Conservation (phyloP, 768 basidiomycete species). For the Leccinum barrowsii region DNA sequence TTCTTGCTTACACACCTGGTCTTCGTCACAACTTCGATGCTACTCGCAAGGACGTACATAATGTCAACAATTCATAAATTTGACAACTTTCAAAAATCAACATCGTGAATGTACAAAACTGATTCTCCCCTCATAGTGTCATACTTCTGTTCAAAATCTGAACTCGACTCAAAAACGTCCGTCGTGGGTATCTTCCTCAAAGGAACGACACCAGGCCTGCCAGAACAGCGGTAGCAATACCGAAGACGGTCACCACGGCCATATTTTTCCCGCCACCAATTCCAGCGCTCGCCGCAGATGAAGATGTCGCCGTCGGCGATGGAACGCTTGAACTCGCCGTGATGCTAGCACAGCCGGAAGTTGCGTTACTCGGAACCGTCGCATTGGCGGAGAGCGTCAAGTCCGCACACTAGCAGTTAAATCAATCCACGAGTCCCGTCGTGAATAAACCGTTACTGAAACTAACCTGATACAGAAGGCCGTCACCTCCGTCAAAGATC, state of each 20-base stretch:
- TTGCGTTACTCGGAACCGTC: conserved; percentile 44
- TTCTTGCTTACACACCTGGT: too few relatives aligned
- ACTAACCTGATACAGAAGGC: conserved; percentile 61
- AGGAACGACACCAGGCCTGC: conserved; percentile 7
- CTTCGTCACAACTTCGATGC: background rate
- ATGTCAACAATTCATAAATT: background rate
- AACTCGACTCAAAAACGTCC: background rate
- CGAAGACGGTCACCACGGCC: background rate
- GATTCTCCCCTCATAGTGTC: background rate
- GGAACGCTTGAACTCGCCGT: conserved; percentile 17
- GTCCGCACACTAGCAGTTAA: conserved; percentile 64
- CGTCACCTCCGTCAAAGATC: conserved; percentile 68
- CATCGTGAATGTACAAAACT: background rate
- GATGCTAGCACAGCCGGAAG: conserved; percentile 33
- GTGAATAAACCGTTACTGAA: background rate
- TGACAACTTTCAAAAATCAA: background rate
- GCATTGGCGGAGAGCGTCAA: conserved; percentile 58
- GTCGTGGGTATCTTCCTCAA: conserved; percentile 6
- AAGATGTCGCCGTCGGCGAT: conserved; percentile 14
- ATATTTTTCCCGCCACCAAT: conserved; percentile 17
- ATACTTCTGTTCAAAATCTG: background rate
- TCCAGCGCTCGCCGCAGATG: background rate
- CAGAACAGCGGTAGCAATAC: conserved; percentile 10
- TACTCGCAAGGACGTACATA: background rate
- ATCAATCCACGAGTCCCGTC: background rate